A percentile compares a stretch with the other conserved stretches of the same genome.
Evolutionary conservation across 129 eudicot species (phyloP).

Genomic region (Heracleum sosnowskyi): DNA sequence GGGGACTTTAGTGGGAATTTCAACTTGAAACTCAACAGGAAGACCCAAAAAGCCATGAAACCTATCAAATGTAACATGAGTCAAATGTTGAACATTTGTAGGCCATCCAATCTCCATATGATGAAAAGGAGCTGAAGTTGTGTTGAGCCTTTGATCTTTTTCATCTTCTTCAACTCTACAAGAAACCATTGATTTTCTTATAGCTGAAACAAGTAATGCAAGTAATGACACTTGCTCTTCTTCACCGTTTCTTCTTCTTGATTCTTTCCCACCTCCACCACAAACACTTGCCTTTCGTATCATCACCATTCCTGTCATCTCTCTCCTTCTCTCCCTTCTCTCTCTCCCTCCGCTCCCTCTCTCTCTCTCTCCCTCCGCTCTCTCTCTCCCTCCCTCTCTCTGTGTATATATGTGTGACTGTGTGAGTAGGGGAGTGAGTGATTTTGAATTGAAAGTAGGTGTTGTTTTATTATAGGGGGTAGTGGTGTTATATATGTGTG

Average conservation of each 20-base stretch:
- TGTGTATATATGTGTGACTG: not conserved
- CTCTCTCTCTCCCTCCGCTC: slow-evolving; percentile 9
- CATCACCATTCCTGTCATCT: slow-evolving; percentile 9
- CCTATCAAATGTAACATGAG: slow-evolving; percentile 88
- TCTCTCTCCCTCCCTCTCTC: not conserved
- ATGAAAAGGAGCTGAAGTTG: slow-evolving; percentile 25
- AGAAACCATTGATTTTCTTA: slow-evolving; percentile 77
- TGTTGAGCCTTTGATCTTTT: slow-evolving; percentile 8
- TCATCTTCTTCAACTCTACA: slow-evolving; percentile 49
- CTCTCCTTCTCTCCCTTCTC: slow-evolving; percentile 18
- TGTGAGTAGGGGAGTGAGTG: slow-evolving; percentile 21
- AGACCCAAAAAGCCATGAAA: slow-evolving; percentile 89
- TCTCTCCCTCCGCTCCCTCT: slow-evolving; percentile 15
- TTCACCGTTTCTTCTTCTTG: slow-evolving; percentile 20
- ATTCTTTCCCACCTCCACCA: slow-evolving; percentile 27
- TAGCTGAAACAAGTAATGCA: slow-evolving; percentile 56
- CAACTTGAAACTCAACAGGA: slow-evolving; percentile 79
- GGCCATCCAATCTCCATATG: slow-evolving; percentile 95
- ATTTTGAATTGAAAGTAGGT: not conserved
- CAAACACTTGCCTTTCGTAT: slow-evolving; percentile 22
- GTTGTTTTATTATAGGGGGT: not conserved
- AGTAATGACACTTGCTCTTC: slow-evolving; percentile 59
- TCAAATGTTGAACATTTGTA: slow-evolving; percentile 73
- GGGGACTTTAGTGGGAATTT: slow-evolving; percentile 68
- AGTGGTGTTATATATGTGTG: not conserved